phyloP scores from a whole-genome alignment of 805 yeast genomes.

The Yarrowia keelungensis region DNA sequence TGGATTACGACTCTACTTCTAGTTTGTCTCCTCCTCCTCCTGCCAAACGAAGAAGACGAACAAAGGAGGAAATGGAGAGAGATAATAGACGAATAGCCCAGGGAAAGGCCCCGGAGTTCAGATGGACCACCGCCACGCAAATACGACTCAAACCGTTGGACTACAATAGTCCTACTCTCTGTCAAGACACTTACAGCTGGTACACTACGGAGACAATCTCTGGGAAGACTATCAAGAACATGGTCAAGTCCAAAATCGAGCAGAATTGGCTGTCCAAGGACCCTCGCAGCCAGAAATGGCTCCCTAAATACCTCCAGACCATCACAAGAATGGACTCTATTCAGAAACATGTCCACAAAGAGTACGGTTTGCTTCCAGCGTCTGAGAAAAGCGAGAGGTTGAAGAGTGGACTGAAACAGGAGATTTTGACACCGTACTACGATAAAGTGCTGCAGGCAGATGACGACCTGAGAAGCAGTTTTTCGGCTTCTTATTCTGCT shows the following conservation, averaged over 20 bases:
- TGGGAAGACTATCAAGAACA: conserved; percentile 4
- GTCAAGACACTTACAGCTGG: neutral
- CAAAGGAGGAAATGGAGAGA: neutral
- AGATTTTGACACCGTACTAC: neutral
- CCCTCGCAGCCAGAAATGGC: neutral
- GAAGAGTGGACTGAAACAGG: neutral
- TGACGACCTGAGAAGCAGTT: neutral
- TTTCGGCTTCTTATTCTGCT: neutral
- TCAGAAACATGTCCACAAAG: neutral
- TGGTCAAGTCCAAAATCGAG: neutral
- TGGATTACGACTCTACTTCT: neutral
- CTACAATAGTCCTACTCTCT: neutral
- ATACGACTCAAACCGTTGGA: neutral
- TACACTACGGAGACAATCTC: neutral
- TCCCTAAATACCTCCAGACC: neutral
- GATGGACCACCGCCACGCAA: neutral
- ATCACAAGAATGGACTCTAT: conserved; percentile 4
- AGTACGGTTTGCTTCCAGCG: neutral
- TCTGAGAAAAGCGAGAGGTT: neutral
- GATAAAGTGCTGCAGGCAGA: conserved; percentile 9
- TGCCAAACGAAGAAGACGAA: conserved; percentile 2
- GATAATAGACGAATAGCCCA: neutral
- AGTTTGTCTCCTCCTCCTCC: neutral
- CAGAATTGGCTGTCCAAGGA: neutral
- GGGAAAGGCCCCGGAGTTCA: neutral